Conservation (phyloP, 2,329 filamentous ascomycete genomes). For the Epichloe scottii region DNA sequence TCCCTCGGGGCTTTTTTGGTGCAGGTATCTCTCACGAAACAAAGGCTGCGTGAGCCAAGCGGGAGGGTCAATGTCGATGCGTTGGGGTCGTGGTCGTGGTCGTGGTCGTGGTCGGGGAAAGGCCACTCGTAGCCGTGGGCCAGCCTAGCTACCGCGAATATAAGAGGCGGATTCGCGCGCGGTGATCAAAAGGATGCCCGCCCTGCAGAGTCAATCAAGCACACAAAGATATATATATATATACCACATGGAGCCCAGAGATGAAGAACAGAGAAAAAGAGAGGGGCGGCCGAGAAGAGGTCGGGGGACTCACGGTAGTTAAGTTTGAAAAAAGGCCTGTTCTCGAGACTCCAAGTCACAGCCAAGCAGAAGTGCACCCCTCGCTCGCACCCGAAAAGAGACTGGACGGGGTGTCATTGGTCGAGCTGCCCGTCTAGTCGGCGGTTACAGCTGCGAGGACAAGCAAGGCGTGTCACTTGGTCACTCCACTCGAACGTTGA, state of each 20-base stretch:
- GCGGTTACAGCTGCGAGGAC: neutral
- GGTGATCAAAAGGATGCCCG: no score
- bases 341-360: no score
- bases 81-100: no score
- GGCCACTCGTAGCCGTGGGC: neutral
- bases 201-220: neutral
- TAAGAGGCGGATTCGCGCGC: neutral
- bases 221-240: no score
- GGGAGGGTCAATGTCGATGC: no score
- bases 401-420: no score
- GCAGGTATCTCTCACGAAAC: no score
- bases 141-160: slow-evolving; percentile 1
- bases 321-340: neutral
- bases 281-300: neutral
- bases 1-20: neutral
- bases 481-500: neutral
- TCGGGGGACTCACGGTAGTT: neutral
- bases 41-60: no score
- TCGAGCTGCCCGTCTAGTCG: no score
- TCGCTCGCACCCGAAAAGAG: no score
- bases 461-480: neutral
- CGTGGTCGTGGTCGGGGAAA: neutral
- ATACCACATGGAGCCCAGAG: no score
- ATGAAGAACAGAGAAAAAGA: neutral
- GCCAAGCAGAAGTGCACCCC: no score